Conservation (phyloP, 2,329 filamentous ascomycete genomes). For the Epichloe sp. region DNA sequence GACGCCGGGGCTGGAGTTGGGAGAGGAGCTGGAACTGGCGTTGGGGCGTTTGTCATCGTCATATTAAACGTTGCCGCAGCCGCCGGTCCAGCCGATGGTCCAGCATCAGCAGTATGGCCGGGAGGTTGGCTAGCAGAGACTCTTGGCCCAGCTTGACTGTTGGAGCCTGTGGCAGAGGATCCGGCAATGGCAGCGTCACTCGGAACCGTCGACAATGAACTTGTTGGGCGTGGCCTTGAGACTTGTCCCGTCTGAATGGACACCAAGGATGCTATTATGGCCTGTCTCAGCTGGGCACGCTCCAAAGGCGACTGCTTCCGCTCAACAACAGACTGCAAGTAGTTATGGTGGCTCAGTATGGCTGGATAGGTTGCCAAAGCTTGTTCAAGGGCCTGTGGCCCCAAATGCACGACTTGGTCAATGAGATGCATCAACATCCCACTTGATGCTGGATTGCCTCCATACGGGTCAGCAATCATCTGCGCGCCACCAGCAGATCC, state of each 20-base stretch:
- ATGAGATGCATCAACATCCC: conserved; percentile 38
- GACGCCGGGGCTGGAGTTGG: conserved; percentile 2
- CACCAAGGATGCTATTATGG: conserved; percentile 33
- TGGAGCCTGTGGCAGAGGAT: neutral
- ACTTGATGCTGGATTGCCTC: conserved; percentile 11
- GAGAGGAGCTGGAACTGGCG: neutral
- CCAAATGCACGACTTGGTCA: conserved; percentile 38
- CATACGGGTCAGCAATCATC: conserved; percentile 1
- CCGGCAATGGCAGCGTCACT: neutral
- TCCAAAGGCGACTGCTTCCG: conserved; percentile 34
- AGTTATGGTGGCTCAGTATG: conserved; percentile 33
- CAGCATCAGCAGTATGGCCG: neutral
- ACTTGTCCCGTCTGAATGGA: conserved; percentile 32
- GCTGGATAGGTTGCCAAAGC: conserved; percentile 33
- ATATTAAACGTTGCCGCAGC: neutral
- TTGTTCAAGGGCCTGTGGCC: conserved; percentile 31
- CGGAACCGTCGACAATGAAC: neutral
- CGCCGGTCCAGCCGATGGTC: neutral
- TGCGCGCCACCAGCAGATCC: neutral
- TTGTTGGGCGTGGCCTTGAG: conserved; percentile 11
- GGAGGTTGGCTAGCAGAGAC: neutral
- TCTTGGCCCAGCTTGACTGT: neutral
- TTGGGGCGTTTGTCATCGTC: neutral
- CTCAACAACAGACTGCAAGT: conserved; percentile 39
- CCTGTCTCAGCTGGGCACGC: conserved; percentile 35